phyloP scores from a whole-genome alignment of 2,329 filamentous ascomycete species.

The Cercospora berteroae region DNA sequence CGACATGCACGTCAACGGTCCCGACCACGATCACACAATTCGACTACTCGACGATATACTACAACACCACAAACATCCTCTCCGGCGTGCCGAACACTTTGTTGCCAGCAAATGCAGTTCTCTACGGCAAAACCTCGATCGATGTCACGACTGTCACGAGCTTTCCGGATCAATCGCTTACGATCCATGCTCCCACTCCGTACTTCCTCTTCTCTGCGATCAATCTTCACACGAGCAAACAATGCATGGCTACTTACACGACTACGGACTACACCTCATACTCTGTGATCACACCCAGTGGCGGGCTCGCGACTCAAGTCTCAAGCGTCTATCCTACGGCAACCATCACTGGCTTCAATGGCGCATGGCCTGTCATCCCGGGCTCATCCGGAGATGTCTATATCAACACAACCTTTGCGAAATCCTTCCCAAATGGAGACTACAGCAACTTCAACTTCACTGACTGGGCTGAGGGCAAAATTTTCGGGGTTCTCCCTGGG shows the following conservation, averaged over 20 bases:
- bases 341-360: conserved; percentile 4
- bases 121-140: conserved; percentile 11
- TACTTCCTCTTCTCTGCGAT: conserved; percentile 8
- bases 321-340: conserved; percentile 8
- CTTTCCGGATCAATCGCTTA: conserved; percentile 7
- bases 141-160: conserved; percentile 5
- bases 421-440: conserved; percentile 14
- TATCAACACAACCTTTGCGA: conserved; percentile 6
- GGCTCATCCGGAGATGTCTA: background rate
- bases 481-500: background rate
- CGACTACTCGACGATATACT: conserved; percentile 3
- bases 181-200: conserved; percentile 11
- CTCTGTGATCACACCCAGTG: conserved; percentile 2
- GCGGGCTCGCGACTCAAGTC: background rate
- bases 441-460: conserved; percentile 19
- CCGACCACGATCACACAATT: background rate
- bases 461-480: background rate
- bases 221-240: conserved; percentile 1
- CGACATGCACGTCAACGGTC: background rate
- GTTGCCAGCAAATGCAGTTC: conserved; percentile 4
- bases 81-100: conserved; percentile 9
- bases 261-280: conserved; percentile 6
- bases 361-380: background rate
- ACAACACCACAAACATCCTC: conserved; percentile 3
- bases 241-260: background rate